These are phyloP conservation scores for Medicago arabica DNA, from an alignment of 306 rosid genomes.

Conservation along the genomic window DNA sequence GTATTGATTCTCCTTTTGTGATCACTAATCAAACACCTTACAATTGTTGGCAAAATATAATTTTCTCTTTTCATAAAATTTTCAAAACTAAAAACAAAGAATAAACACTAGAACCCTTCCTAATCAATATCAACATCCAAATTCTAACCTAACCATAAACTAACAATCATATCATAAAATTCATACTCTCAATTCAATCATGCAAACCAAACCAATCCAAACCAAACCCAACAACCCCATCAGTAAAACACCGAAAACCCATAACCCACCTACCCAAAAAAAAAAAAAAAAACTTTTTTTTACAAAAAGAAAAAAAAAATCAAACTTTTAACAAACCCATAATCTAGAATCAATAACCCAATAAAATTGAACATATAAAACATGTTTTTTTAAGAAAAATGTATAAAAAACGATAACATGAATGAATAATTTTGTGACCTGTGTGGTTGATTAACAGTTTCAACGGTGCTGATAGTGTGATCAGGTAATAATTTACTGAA, in stretches of 20 bases:
- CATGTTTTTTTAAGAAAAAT: too few species aligned
- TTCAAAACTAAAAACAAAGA: not conserved
- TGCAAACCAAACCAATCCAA: constrained; percentile 24
- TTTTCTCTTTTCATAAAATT: not conserved
- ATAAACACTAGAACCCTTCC: constrained; percentile 13
- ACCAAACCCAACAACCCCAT: constrained; percentile 5
- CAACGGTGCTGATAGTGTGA: constrained; percentile 37
- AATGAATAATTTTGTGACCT: not conserved
- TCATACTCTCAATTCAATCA: constrained; percentile 11
- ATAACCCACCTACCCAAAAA: not conserved
- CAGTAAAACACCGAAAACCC: not conserved
- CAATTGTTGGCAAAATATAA: not conserved
- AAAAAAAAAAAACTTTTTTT: not conserved
- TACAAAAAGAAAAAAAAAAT: not conserved
- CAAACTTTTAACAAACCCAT: not conserved
- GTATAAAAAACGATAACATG: not conserved
- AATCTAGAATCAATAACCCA: constrained; percentile 27
- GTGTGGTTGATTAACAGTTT: constrained; percentile 9
- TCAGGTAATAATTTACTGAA: not conserved
- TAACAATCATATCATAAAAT: not conserved
- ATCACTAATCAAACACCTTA: constrained; percentile 10
- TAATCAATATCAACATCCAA: constrained; percentile 15
- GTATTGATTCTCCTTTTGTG: not conserved
- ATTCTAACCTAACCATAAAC: constrained; percentile 11
- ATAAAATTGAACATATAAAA: not conserved